Base-by-base conservation (phyloP, 1,139 yeast genomes). In the Eremothecium sinecaudum region DNA sequence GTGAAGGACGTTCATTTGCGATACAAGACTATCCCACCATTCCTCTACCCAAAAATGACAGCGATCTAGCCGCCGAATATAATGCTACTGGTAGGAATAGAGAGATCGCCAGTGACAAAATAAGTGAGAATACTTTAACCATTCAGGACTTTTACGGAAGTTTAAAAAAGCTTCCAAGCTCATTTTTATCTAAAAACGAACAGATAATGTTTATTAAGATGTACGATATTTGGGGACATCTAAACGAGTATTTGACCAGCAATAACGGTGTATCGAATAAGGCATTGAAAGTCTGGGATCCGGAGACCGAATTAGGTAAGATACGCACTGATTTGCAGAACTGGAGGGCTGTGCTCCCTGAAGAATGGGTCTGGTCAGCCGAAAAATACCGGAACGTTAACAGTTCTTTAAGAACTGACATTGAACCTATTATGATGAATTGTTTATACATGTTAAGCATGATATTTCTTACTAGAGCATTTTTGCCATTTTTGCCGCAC, bases 401-500 rank as follows among this genome's bases (percentile, higher is more conserved):
- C 4, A 13, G 21, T 2, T 20, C 22, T 18, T 15, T 25, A 18
- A 17, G 18, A 20, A 22, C 24, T 16, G 33, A 35, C 13, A 33
- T 21, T 11, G 14, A 33, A 11, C 7, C 31, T n/a, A n/a, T 26
- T 9, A 30, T 31, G 9, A 33, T 35, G 14, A 35, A 38, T 24
- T 35, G 37, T 22, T 23, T 35, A 12, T 33, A 35, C 24, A 21
- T 28, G 28, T 24, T 35, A 21, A 21, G 28, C 18, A 20, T 27
- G 5, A 31, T 33, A 3, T 33, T 38, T 22, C 15, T 38, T 28
- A 30, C 34, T 18, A 24, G 41, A 11, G 39, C 33, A 15, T 38
- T 22, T 18, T 24, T 38, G 15, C 41, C 41, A 2, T 38, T 35
- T 20, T 27, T 38, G 11, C 41, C 41, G 5, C 22, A 34, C 24